phyloP scores from a whole-genome alignment of 441 rosid species.

The Euphorbia celastroides region DNA sequence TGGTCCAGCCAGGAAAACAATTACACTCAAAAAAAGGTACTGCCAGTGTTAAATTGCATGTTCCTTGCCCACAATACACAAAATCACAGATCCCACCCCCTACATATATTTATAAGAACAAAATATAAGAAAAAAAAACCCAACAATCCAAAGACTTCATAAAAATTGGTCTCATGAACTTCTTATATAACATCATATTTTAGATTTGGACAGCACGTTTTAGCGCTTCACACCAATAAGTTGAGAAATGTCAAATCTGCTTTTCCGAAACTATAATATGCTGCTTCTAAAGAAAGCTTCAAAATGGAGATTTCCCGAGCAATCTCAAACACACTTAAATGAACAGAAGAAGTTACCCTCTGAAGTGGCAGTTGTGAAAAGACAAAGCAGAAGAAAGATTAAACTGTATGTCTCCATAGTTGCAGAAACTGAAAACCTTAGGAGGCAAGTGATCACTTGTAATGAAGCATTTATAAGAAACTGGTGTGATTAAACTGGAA shows the following conservation, averaged over 20 bases:
- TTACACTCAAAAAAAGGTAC: constrained; percentile 26
- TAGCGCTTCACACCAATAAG: too few species aligned
- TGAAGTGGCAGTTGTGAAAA: constrained; percentile 13
- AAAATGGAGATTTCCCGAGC: too few species aligned
- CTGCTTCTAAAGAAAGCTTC: too few species aligned
- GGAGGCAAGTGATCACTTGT: constrained; percentile 1
- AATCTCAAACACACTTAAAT: background rate
- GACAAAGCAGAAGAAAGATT: constrained; percentile 17
- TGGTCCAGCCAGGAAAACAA: constrained; percentile 48
- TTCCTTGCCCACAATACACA: constrained; percentile 36
- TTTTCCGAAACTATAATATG: too few species aligned
- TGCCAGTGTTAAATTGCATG: constrained; percentile 21
- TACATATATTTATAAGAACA: background rate
- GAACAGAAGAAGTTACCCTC: constrained; percentile 15
- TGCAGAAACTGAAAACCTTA: background rate
- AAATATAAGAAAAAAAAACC: background rate
- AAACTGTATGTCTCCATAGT: constrained; percentile 15
- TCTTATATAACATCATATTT: too few species aligned
- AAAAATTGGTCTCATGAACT: too few species aligned
- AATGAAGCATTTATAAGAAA: constrained; percentile 3
- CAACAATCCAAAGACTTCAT: background rate
- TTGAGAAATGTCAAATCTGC: too few species aligned
- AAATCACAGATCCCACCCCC: constrained; percentile 9
- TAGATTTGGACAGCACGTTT: too few species aligned
- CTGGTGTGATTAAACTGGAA: too few species aligned